A percentile compares a stretch with the other conserved stretches of the same genome.
Evolutionary conservation across 495 filamentous ascomycete genomes (phyloP).

Genomic region (Aspergillus incahuasiensis): DNA sequence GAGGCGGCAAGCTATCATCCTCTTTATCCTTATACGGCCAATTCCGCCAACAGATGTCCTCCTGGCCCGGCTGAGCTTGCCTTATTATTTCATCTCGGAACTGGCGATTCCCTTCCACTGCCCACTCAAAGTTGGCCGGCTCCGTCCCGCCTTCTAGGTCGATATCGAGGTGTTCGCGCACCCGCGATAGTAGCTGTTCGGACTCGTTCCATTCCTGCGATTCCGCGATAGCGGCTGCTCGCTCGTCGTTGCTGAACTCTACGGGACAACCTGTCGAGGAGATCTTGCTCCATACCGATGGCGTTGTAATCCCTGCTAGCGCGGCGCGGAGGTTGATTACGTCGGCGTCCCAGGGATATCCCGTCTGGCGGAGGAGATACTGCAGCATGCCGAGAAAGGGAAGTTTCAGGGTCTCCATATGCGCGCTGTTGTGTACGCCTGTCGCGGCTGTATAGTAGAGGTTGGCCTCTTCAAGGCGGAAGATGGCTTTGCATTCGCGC

Average conservation of each 20-base stretch:
- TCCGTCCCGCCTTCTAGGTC: conserved; percentile 31
- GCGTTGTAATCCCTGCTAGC: conserved; percentile 30
- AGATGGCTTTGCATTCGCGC: conserved; percentile 20
- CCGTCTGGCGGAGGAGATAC: conserved; percentile 31
- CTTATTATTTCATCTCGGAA: conserved; percentile 26
- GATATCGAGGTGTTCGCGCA: conserved; percentile 26
- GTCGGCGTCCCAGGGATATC: conserved; percentile 35
- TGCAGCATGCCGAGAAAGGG: conserved; percentile 30
- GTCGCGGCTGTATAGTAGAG: conserved; percentile 37
- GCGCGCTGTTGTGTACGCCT: conserved; percentile 27
- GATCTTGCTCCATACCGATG: conserved; percentile 23
- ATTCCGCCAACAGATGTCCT: conserved; percentile 26
- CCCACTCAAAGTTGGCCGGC: conserved; percentile 29
- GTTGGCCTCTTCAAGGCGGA: conserved; percentile 33
- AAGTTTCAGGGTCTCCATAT: conserved; percentile 24
- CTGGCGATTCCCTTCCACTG: conserved; percentile 18
- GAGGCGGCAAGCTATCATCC: not conserved
- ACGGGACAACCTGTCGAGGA: conserved; percentile 25
- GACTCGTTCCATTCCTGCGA: conserved; percentile 36
- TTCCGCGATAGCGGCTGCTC: conserved; percentile 25
- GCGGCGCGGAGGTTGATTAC: conserved; percentile 32
- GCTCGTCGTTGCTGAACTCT: conserved; percentile 26
- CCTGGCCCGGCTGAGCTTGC: conserved; percentile 21
- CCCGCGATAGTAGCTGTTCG: conserved; percentile 23
- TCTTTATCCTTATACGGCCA: conserved; percentile 31